Evolutionary conservation across 257 asterid genomes (phyloP), one percentile per base, ranked within the genome.

Genomic region (Parsonsia alboflavescens): DNA sequence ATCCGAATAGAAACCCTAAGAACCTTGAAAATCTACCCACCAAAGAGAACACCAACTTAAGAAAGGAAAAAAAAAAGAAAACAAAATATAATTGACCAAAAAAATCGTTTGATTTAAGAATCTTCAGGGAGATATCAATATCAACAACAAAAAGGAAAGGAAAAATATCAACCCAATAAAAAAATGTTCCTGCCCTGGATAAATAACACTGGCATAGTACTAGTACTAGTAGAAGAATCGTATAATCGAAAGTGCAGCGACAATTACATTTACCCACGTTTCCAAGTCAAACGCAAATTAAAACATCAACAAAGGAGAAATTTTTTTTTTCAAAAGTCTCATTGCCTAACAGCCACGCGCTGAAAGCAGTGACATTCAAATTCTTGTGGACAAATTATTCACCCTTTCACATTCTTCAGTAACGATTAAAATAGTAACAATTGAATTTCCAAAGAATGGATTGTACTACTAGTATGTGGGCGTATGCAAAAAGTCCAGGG

Each of bases 31-130:
- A 76, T 59, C 68, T 58, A 62, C 74, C 71, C 71, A 72, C 70
- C 61, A 71, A 61, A 79, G 39, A 69, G 67, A 59, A 62, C 68
- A 36, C 42, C 12, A 39, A 19, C 63, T 36, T 67, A n/a, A 56
- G 46, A 62, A 61, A 42, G 36, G n/a, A n/a, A n/a, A 41, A 54
- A 16, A 33, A 26, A 66, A 68, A 15, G 22, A 50, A 12, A 52
- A 50, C 52, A 41, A 28, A 57, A 6, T 5, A 9, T 10, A 71
- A 21, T 12, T 42, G 53, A 53, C 42, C 42, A 48, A 68, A 66
- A 74, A 80, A 73, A 45, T n/a, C 86, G 87, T 82, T 85, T 68
- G 85, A 75, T 77, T 85, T 83, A 88, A 85, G 86, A 87, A 86
- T 86, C 87, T 84, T 81, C 82, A 83, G 74, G 84, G 78, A 58